phyloP scores from a whole-genome alignment of 2,329 filamentous ascomycete genomes.

The Cylindrodendrum hubeiense region DNA sequence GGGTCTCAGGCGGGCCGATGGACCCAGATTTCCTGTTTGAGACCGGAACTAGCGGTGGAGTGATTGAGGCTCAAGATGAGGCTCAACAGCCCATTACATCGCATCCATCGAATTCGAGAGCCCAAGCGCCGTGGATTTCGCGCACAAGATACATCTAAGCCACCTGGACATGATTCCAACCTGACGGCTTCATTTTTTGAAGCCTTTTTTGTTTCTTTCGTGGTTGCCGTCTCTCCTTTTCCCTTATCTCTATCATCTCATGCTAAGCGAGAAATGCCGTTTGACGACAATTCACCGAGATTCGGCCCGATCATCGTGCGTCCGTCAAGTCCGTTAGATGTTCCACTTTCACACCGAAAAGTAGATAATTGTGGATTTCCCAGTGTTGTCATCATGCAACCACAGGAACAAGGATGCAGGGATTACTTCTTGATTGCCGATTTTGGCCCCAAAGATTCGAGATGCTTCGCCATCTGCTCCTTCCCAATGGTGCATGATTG shows the following conservation, averaged over 20 bases:
- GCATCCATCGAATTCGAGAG: background rate
- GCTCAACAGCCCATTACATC: background rate
- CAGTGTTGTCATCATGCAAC: background rate
- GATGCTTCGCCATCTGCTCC: too few species aligned
- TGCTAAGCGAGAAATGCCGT: background rate
- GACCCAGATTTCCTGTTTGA: slow-evolving; percentile 18
- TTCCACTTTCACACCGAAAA: slow-evolving; percentile 16
- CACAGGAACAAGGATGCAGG: background rate
- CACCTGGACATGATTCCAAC: background rate
- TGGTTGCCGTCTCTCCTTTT: background rate
- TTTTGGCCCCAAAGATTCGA: too few species aligned
- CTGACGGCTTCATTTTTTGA: background rate
- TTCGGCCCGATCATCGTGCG: slow-evolving; percentile 26
- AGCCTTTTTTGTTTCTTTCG: background rate
- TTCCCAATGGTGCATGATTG: too few species aligned
- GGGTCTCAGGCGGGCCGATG: slow-evolving; percentile 13
- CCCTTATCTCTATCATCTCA: background rate
- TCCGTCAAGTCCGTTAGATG: slow-evolving; percentile 13
- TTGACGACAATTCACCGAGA: slow-evolving; percentile 28
- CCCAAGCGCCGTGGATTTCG: too few species aligned
- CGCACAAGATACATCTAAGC: background rate
- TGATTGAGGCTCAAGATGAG: slow-evolving; percentile 23
- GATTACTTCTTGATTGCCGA: background rate
- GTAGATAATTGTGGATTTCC: background rate
- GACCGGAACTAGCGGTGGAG: slow-evolving; percentile 15